Base-by-base conservation (phyloP, 1,139 yeast genomes). In the Suhomyces ambrosiae region DNA sequence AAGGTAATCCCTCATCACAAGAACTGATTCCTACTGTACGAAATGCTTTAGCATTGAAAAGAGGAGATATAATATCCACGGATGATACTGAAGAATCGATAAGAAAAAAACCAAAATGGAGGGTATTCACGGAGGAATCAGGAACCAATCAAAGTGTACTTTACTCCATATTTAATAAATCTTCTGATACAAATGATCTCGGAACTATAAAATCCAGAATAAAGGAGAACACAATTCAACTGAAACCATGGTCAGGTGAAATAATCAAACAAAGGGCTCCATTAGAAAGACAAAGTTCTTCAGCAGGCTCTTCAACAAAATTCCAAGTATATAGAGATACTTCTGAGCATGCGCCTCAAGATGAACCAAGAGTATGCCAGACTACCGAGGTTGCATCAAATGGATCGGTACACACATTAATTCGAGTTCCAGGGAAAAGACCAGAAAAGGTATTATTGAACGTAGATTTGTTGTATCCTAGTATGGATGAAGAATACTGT, bases 201-300 rank as follows among this genome's bases (percentile, higher is more conserved):
- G 88, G 82, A 5, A 51, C 80, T 0, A 57, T 79, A 3, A 68
- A 68, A 8, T 60, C 67, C 6, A 61, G 86, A 38, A 69, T 69
- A 35, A 86, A 86, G 54, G 96, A 88, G 54, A 88, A 88, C 50
- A 61, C 61, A 1, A 39, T 79, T 24, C 65, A 66, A 3, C 71
- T 90, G 0, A 67, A 63, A n/a, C 76, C 84, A 0, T 83, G 94
- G 88, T 65, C 65, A 1, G 94, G 92, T 0, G 84, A 84, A 51
- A 68, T 65, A 0, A 45, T 82, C 22, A 61, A 60, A 16, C 83
- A 77, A 50, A 60, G 53, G 27, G 43, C 35, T 4, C 48, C 39
- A 3, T 14, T 32, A 8, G 44, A 41, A 8, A 37, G 42, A 13
- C 40, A 31, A 14, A 27, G 41, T 13, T 26, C 59, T 3, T 28